phyloP scores from a whole-genome alignment of 768 basidiomycete genomes.

The Auriscalpium orientale region DNA sequence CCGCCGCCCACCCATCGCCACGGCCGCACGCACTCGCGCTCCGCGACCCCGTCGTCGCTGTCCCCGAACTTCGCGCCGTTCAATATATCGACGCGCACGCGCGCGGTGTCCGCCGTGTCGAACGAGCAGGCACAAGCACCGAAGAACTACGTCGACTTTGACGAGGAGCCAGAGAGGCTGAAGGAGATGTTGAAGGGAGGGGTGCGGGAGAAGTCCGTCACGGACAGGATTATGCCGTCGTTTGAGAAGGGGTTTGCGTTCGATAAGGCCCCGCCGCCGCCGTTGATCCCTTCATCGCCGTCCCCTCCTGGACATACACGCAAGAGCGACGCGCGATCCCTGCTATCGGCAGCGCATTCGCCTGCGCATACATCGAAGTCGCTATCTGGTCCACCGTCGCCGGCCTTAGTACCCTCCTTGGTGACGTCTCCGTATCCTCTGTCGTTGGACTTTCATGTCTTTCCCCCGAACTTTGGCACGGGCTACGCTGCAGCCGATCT shows the following conservation, averaged over 20 bases:
- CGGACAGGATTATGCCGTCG: conserved; percentile 25
- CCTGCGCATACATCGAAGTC: conserved; percentile 1
- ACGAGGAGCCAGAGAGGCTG: conserved; percentile 70
- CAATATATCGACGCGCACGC: conserved; percentile 45
- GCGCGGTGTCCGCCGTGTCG: conserved; percentile 66
- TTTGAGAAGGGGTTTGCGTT: conserved; percentile 23
- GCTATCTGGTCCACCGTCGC: conserved; percentile 4
- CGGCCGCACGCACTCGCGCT: conserved; percentile 7
- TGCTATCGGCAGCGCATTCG: conserved; percentile 36
- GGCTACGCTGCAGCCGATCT: conserved; percentile 40
- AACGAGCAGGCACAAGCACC: conserved; percentile 68
- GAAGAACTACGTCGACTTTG: conserved; percentile 74
- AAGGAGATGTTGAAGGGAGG: conserved; percentile 63
- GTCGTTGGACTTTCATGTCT: conserved; percentile 27
- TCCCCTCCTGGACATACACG: conserved; percentile 13
- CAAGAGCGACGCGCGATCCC: conserved; percentile 32
- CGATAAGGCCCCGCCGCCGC: conserved; percentile 17
- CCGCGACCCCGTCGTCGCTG: conserved; percentile 5
- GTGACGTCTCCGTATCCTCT: conserved; percentile 12
- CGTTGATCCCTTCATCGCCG: conserved; percentile 7
- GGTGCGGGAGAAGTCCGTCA: conserved; percentile 28
- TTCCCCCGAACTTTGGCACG: conserved; percentile 38
- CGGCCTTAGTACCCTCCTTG: neutral
- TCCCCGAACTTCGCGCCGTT: conserved; percentile 35
- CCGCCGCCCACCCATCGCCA: conserved; percentile 1